Percentiles rank a stretch among this genome's conserved stretches.
Conservation (phyloP, 108 stramenopile genomes). For the Cyclotella baltica region DNA sequence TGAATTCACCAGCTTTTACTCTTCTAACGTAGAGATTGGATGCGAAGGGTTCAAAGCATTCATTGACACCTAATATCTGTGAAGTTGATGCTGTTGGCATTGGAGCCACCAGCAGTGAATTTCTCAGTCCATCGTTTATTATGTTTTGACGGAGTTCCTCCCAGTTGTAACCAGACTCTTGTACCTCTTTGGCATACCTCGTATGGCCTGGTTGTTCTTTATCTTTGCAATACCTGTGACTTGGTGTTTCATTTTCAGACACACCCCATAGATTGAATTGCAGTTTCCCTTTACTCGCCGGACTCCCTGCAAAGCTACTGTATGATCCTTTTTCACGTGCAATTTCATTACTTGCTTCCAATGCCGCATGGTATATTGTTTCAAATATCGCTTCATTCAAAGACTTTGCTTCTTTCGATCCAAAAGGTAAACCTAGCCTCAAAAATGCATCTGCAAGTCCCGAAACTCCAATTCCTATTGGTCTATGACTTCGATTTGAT, state of each 20-base stretch:
- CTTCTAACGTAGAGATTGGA: conserved; percentile 99
- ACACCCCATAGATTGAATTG: conserved; percentile 99
- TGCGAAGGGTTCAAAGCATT: conserved; percentile 98
- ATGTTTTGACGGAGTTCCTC: conserved; percentile 84
- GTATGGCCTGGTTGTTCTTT: too few species aligned
- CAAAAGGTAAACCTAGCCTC: conserved; percentile 96
- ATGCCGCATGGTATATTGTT: conserved; percentile 98
- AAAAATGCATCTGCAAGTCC: conserved; percentile 98
- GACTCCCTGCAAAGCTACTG: conserved; percentile 93
- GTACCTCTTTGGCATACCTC: too few species aligned
- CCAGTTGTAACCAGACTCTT: conserved; percentile 99
- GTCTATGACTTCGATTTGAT: conserved; percentile 98
- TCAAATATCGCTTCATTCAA: conserved; percentile 98
- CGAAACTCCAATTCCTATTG: conserved; percentile 99
- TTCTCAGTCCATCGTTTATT: conserved; percentile 92
- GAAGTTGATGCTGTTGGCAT: conserved; percentile 99
- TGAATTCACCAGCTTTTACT: conserved; percentile 99
- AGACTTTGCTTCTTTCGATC: conserved; percentile 78
- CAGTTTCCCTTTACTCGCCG: conserved; percentile 93
- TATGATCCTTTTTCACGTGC: conserved; percentile 94
- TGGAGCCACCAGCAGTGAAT: conserved; percentile 98
- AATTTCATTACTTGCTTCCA: conserved; percentile 92
- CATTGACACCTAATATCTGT: conserved; percentile 99
- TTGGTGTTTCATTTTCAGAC: conserved; percentile 72
- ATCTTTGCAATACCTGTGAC: too few species aligned